Conservation (phyloP, 306 rosid genomes). For the Begonia peltatifolia region DNA sequence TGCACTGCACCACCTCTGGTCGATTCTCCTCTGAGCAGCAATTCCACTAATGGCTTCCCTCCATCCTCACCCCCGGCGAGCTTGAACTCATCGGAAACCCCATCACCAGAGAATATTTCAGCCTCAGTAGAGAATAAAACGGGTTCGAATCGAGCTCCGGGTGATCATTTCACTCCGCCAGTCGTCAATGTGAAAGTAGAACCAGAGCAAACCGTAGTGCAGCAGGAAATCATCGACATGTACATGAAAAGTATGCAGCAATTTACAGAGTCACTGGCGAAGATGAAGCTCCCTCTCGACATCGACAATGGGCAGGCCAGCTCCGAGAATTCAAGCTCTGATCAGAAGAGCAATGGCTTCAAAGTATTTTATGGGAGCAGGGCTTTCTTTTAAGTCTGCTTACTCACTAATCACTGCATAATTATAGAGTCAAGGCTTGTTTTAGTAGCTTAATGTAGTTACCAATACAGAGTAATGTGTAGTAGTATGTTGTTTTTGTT, state of each 20-base stretch:
- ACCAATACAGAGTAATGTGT: slow-evolving; percentile 4
- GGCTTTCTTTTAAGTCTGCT: slow-evolving; percentile 66
- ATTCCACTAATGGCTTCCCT: slow-evolving; percentile 50
- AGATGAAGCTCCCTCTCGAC: slow-evolving; percentile 94
- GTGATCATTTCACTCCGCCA: slow-evolving; percentile 10
- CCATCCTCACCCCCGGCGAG: slow-evolving; percentile 9
- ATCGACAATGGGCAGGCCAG: slow-evolving; percentile 48
- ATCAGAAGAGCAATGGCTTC: slow-evolving; percentile 33
- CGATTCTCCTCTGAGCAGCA: slow-evolving; percentile 66
- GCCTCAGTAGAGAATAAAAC: slow-evolving; percentile 26
- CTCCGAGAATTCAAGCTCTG: slow-evolving; percentile 73
- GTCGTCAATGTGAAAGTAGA: slow-evolving; percentile 47
- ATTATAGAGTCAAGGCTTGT: slow-evolving; percentile 33
- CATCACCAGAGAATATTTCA: slow-evolving; percentile 14
- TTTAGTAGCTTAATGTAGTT: slow-evolving; percentile 39
- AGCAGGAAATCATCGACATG: slow-evolving; percentile 96
- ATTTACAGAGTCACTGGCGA: slow-evolving; percentile 84
- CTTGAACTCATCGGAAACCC: slow-evolving; percentile 6
- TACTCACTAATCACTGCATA: slow-evolving; percentile 35
- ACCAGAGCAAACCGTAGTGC: slow-evolving; percentile 71
- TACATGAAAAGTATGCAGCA: slow-evolving; percentile 99
- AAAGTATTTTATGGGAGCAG: slow-evolving; percentile 94
- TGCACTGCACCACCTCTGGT: slow-evolving; percentile 31
- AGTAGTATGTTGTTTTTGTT: too few species aligned
- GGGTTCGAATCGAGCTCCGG: slow-evolving; percentile 15